Evolutionary conservation across 192 early-diverging fungal genomes (phyloP), one percentile per base, ranked within the genome.

Genomic region (Umbelopsis sp.): DNA sequence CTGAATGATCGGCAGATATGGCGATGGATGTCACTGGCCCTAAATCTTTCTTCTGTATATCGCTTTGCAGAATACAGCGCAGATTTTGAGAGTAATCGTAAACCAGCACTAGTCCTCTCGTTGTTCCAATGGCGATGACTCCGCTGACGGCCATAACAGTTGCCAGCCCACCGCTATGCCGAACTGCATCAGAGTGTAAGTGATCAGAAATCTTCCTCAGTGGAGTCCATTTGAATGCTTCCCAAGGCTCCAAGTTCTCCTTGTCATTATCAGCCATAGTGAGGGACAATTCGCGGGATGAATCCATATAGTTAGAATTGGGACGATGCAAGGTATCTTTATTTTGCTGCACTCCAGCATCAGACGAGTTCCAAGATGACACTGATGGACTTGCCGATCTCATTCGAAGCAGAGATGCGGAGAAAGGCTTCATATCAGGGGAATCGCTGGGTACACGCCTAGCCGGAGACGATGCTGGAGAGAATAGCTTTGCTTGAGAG

Each of bases 221-320:
- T 2, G 87, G 85, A 8, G 82, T 81, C 87, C 87, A 88, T 71
- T 79, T 68, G 49, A 88, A 88, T 22, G 85, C 82, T 69, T 88
- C 85, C 78, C 82, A 83, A 33, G 85, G 81, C 27, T 85, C 72
- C 2, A 80, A 21, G 18, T 68, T 68, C 1, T 74, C 71, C 27
- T 66, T 80, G 10, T 48, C 58, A 65, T 65, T 52, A 21, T 47
- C 48, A 33, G 33, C 67, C 12, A 78, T 41, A 6, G 73, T 61
- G 15, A 61, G 16, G 9, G 55, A 61, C 55, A 61, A 16, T 25
- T 61, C 55, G 10, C 30, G 21, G 5, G 55, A 61, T 1, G 33
- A 18, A 35, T 61, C 55, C 10, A 35, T 30, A 25, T 61, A 37
- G 4, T 61, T 27, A 2, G 55, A 61, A 0, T 18, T 30, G 13